Evolutionary conservation across 2,329 filamentous ascomycete genomes (phyloP).

Genomic region (Dothidotthia symphoricarpi): DNA sequence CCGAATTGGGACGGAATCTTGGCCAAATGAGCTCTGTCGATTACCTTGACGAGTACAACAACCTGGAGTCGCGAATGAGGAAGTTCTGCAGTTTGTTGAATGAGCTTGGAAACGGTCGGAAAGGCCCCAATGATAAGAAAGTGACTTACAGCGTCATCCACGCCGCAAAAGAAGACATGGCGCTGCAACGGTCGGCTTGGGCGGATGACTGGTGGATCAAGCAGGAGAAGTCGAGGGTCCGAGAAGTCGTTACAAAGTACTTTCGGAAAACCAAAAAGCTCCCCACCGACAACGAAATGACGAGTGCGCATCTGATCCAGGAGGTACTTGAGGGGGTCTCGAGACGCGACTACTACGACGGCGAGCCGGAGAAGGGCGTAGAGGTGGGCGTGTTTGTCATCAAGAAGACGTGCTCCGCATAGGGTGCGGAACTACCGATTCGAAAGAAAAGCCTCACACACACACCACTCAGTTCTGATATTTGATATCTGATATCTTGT

Average conservation of each 20-base stretch:
- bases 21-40: slow-evolving; percentile 56
- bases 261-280: slow-evolving; percentile 47
- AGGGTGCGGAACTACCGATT: slow-evolving; percentile 4
- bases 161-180: slow-evolving; percentile 52
- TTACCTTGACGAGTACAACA: slow-evolving; percentile 56
- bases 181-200: slow-evolving; percentile 56
- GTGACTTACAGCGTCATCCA: slow-evolving; percentile 49
- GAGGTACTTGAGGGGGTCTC: slow-evolving; percentile 60
- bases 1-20: slow-evolving; percentile 55
- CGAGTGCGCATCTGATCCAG: slow-evolving; percentile 56
- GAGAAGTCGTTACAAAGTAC: slow-evolving; percentile 49
- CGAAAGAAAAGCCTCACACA: not conserved
- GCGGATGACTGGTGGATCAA: slow-evolving; percentile 62
- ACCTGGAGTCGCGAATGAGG: slow-evolving; percentile 42
- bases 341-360: slow-evolving; percentile 47
- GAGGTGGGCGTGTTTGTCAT: slow-evolving; percentile 52
- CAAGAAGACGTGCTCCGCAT: slow-evolving; percentile 22
- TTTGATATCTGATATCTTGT: too few species aligned
- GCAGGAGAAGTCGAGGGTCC: slow-evolving; percentile 61
- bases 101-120: slow-evolving; percentile 31
- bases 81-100: slow-evolving; percentile 31
- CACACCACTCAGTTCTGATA: too few species aligned
- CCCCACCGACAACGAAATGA: slow-evolving; percentile 47
- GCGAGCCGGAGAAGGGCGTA: slow-evolving; percentile 46
- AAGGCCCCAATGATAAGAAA: slow-evolving; percentile 29